Evolutionary conservation across 306 rosid species (phyloP).

Genomic region (Potentilla sterilis): DNA sequence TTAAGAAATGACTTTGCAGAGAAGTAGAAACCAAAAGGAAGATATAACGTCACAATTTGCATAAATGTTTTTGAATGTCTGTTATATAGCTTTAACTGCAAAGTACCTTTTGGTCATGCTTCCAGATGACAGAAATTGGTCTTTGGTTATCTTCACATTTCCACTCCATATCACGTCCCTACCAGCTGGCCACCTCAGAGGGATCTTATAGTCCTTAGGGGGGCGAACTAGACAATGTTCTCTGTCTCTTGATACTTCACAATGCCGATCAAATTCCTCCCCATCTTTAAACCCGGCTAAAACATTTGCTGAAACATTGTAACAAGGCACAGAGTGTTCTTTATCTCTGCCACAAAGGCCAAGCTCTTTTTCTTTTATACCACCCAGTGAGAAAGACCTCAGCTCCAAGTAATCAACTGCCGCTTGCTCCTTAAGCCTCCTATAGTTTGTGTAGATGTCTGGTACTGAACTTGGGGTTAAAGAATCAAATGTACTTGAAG

Average conservation of each 20-base stretch:
- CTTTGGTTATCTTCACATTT: slow-evolving; percentile 92
- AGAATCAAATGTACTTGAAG: slow-evolving; percentile 56
- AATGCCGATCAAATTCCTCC: slow-evolving; percentile 91
- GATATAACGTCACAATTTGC: background rate
- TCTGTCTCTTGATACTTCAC: slow-evolving; percentile 43
- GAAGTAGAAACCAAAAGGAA: slow-evolving; percentile 5
- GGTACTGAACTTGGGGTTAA: slow-evolving; percentile 40
- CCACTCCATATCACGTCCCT: slow-evolving; percentile 97
- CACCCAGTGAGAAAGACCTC: slow-evolving; percentile 56
- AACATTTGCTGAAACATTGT: slow-evolving; percentile 72
- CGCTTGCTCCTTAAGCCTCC: slow-evolving; percentile 90
- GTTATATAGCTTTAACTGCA: background rate
- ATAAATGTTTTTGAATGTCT: background rate
- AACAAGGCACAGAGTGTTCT: slow-evolving; percentile 88
- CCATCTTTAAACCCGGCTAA: slow-evolving; percentile 71
- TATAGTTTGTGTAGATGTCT: slow-evolving; percentile 62
- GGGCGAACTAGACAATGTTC: slow-evolving; percentile 86
- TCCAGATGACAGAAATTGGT: slow-evolving; percentile 97
- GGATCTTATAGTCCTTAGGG: slow-evolving; percentile 96
- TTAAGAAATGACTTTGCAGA: slow-evolving; percentile 12
- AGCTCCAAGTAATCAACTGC: slow-evolving; percentile 81
- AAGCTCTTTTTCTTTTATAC: slow-evolving; percentile 58
- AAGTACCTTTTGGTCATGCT: slow-evolving; percentile 96
- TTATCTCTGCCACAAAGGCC: slow-evolving; percentile 82
- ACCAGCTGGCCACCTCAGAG: slow-evolving; percentile 88